Conservation (phyloP, 1,139 yeast genomes). For the Hyphopichia pseudoburtonii region DNA sequence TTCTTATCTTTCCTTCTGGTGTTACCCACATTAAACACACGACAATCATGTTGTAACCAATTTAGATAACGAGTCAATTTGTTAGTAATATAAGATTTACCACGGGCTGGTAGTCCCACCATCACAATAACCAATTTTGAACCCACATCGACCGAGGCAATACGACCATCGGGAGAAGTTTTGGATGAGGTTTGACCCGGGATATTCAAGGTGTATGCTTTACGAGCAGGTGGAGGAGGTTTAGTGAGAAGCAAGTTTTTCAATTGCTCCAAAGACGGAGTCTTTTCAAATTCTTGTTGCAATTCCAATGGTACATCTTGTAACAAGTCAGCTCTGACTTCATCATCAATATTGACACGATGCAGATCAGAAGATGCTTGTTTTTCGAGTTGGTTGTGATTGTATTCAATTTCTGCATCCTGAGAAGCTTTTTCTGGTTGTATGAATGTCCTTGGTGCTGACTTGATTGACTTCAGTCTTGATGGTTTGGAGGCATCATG, state of each 20-base stretch:
- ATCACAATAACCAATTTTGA: constrained; percentile 87
- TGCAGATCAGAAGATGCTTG: not conserved
- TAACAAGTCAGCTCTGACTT: constrained; percentile 22
- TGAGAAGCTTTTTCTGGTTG: no score
- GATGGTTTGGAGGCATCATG: constrained; percentile 7
- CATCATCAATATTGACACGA: constrained; percentile 6
- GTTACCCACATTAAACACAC: constrained; percentile 92
- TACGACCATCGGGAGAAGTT: constrained; percentile 79
- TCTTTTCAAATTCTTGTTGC: constrained; percentile 37
- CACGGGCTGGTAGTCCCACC: constrained; percentile 94
- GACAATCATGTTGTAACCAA: constrained; percentile 89
- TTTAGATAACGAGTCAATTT: constrained; percentile 83
- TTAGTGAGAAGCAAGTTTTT: constrained; percentile 38
- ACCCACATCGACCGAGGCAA: constrained; percentile 70
- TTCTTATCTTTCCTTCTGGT: constrained; percentile 77
- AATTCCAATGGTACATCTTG: constrained; percentile 36
- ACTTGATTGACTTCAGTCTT: constrained; percentile 2
- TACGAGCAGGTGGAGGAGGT: constrained; percentile 41
- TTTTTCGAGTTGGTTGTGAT: no score
- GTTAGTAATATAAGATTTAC: constrained; percentile 89
- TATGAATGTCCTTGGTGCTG: no score
- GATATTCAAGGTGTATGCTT: constrained; percentile 81
- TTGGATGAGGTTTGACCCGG: constrained; percentile 90
- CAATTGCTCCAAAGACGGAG: constrained; percentile 43
- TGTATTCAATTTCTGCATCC: no score